Evolutionary conservation across 371 early-diverging fungal species (phyloP).

Genomic region (Haplosporangium sp.): DNA sequence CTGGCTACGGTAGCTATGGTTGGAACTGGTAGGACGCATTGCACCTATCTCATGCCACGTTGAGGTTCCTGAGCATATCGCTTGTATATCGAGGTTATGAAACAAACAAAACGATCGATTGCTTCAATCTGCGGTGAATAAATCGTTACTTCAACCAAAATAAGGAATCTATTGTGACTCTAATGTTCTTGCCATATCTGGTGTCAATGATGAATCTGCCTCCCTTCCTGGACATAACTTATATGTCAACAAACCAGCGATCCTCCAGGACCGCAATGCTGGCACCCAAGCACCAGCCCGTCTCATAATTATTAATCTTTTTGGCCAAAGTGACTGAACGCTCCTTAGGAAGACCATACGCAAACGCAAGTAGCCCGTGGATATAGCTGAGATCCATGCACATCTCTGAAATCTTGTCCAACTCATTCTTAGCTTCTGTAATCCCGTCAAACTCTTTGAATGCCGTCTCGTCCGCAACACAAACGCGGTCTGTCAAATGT

Average conservation of each 20-base stretch:
- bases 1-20: constrained; percentile 7
- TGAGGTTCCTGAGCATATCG: no score
- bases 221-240: background rate
- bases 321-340: constrained; percentile 84
- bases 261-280: constrained; percentile 82
- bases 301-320: constrained; percentile 92
- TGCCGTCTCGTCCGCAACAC: constrained; percentile 62
- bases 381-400: constrained; percentile 93
- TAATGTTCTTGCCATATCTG: no score
- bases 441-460: constrained; percentile 47
- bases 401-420: constrained; percentile 70
- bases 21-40: no score
- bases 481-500: constrained; percentile 72
- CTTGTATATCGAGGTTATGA: no score
- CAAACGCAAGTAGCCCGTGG: constrained; percentile 80
- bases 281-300: constrained; percentile 97
- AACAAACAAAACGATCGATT: no score
- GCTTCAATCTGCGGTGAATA: no score
- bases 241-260: constrained; percentile 41
- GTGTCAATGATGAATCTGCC: no score
- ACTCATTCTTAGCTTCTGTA: constrained; percentile 57
- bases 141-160: no score
- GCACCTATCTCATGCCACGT: no score
- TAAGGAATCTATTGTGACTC: no score
- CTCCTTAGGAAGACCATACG: constrained; percentile 84